Percentiles rank a stretch among this genome's conserved stretches.
Evolutionary conservation across 352 stramenopile species (phyloP).

Genomic region (Globisporangium paroecandrum): DNA sequence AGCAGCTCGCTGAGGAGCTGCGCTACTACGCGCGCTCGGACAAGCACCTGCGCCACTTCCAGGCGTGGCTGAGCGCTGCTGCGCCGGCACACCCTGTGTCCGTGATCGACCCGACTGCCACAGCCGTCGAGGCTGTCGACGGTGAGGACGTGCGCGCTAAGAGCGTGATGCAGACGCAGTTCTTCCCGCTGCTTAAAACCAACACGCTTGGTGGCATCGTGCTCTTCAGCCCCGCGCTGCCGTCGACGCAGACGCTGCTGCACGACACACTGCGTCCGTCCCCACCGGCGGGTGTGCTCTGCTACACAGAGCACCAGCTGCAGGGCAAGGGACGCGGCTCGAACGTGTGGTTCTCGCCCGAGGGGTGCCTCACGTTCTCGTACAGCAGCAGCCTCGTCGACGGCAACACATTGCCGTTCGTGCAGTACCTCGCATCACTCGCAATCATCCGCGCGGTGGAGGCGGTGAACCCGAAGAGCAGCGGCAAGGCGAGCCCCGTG

Average conservation of each 20-base stretch:
- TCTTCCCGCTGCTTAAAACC: slow-evolving; percentile 61
- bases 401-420: slow-evolving; percentile 77
- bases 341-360: slow-evolving; percentile 86
- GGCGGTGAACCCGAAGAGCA: slow-evolving; percentile 35
- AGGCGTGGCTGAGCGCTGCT: slow-evolving; percentile 52
- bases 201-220: slow-evolving; percentile 60
- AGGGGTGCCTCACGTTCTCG: slow-evolving; percentile 90
- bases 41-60: slow-evolving; percentile 60
- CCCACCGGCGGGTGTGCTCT: slow-evolving; percentile 63
- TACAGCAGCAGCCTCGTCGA: slow-evolving; percentile 85
- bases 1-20: slow-evolving; percentile 65
- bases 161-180: slow-evolving; percentile 14
- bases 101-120: slow-evolving; percentile 11
- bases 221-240: slow-evolving; percentile 65
- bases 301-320: slow-evolving; percentile 78
- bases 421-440: slow-evolving; percentile 89
- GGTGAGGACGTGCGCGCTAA: slow-evolving; percentile 35
- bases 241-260: slow-evolving; percentile 83
- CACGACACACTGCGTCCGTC: slow-evolving; percentile 69
- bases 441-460: slow-evolving; percentile 82
- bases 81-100: slow-evolving; percentile 21
- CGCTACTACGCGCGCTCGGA: slow-evolving; percentile 74
- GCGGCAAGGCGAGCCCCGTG: slow-evolving; percentile 44
- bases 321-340: slow-evolving; percentile 75
- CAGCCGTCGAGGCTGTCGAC: slow-evolving; percentile 9